Evolutionary conservation across 2,329 filamentous ascomycete genomes (phyloP).

Genomic region (Bipolaris sorokiniana): DNA sequence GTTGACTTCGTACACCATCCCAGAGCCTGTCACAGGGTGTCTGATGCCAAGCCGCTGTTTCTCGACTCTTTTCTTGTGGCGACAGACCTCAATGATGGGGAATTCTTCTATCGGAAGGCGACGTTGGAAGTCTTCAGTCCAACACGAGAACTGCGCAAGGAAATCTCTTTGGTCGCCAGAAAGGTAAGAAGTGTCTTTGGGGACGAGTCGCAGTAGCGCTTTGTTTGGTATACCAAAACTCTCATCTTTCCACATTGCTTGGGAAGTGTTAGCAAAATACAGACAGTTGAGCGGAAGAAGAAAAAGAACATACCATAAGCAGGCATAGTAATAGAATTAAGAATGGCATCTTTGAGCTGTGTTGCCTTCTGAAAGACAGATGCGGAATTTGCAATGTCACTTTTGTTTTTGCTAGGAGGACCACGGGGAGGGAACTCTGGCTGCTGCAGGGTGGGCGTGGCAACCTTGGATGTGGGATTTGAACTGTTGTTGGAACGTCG

Average conservation of each 20-base stretch:
- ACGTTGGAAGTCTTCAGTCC: slow-evolving; percentile 69
- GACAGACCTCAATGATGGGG: slow-evolving; percentile 69
- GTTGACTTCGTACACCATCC: slow-evolving; percentile 66
- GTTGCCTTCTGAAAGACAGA: slow-evolving; percentile 75
- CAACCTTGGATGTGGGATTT: slow-evolving; percentile 48
- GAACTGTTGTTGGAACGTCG: slow-evolving; percentile 40
- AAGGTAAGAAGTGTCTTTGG: slow-evolving; percentile 47
- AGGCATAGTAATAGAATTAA: slow-evolving; percentile 76
- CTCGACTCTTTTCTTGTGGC: slow-evolving; percentile 65
- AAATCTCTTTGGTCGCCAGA: slow-evolving; percentile 57
- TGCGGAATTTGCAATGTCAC: slow-evolving; percentile 62
- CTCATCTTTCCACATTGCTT: slow-evolving; percentile 78
- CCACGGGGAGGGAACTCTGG: slow-evolving; percentile 71
- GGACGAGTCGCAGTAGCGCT: slow-evolving; percentile 58
- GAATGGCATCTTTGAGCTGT: slow-evolving; percentile 76
- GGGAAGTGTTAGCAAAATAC: neutral
- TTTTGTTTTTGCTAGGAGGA: slow-evolving; percentile 60
- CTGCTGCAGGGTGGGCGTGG: slow-evolving; percentile 63
- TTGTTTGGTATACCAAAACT: slow-evolving; percentile 76
- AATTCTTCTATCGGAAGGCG: slow-evolving; percentile 65
- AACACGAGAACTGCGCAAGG: slow-evolving; percentile 66
- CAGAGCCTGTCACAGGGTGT: slow-evolving; percentile 59
- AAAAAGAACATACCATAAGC: slow-evolving; percentile 59
- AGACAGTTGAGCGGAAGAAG: neutral
- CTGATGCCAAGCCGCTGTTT: slow-evolving; percentile 67